Conservation (phyloP, 495 filamentous ascomycete species). For the Tuber brumale region DNA sequence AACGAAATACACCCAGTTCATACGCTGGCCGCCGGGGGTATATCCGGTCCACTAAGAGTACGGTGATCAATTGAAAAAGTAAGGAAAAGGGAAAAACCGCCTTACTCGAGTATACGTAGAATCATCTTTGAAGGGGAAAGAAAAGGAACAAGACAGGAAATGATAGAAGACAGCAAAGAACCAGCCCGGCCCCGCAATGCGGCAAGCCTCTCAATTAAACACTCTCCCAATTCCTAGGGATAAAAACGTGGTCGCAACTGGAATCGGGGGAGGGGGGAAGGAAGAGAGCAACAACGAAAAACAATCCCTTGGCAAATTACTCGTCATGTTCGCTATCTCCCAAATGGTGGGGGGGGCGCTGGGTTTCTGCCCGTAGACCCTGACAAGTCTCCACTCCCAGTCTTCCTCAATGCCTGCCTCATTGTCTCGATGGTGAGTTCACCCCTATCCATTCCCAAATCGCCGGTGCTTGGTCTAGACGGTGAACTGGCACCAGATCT, state of each 20-base stretch:
- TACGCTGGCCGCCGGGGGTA: not conserved
- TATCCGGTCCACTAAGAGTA: not conserved
- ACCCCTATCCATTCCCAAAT: constrained; percentile 46
- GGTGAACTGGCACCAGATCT: constrained; percentile 31
- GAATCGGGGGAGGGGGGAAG: not conserved
- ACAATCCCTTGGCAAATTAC: not conserved
- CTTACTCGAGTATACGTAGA: constrained; percentile 7
- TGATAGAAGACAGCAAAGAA: constrained; percentile 10
- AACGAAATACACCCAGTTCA: not conserved
- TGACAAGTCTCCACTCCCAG: constrained; percentile 68
- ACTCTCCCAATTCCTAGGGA: not conserved
- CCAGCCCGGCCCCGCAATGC: not conserved
- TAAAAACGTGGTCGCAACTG: not conserved
- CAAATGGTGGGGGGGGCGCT: not conserved
- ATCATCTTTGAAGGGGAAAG: constrained; percentile 10
- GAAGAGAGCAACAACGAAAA: constrained; percentile 10
- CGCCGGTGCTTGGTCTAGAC: constrained; percentile 29
- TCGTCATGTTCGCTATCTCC: not conserved
- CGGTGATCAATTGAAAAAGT: not conserved
- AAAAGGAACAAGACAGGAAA: constrained; percentile 14
- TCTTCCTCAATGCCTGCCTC: constrained; percentile 75
- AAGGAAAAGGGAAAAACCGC: constrained; percentile 10
- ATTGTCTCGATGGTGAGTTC: constrained; percentile 85
- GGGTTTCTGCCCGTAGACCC: constrained; percentile 27
- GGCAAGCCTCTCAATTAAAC: not conserved